Conservation (phyloP, 176 grass and related monocot genomes). For the Avena atlantica region DNA sequence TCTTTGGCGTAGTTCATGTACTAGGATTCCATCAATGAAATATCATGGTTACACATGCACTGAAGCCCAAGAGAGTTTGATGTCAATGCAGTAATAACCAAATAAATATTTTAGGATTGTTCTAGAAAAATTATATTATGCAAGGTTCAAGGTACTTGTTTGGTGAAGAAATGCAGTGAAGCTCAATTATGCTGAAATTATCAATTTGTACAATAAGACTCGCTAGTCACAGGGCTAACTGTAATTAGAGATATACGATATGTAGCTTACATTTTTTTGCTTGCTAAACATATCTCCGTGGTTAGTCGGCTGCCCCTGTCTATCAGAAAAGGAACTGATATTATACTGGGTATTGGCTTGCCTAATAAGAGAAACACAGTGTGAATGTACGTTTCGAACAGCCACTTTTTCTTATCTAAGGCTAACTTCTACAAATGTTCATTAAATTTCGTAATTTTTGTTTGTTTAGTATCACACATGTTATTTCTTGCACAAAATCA, state of each 20-base stretch:
- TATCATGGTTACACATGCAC: background rate
- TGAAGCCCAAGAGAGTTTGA: background rate
- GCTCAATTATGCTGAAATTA: background rate
- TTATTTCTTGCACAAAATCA: slow-evolving; percentile 28
- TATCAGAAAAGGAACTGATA: background rate
- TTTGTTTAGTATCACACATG: slow-evolving; percentile 23
- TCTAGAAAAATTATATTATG: background rate
- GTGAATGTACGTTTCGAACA: slow-evolving; percentile 6
- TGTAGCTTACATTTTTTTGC: background rate
- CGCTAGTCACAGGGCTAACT: background rate
- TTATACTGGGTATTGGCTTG: background rate
- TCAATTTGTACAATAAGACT: background rate
- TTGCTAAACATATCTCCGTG: background rate
- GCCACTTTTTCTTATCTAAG: background rate
- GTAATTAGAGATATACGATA: background rate
- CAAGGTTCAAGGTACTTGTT: slow-evolving; percentile 1
- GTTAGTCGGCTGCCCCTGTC: background rate
- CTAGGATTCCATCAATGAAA: background rate
- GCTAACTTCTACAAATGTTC: background rate
- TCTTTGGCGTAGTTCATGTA: background rate
- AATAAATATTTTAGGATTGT: background rate
- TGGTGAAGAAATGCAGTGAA: background rate
- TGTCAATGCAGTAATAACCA: background rate
- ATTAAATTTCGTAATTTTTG: background rate
- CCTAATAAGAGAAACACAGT: background rate